A percentile compares a stretch with the other conserved stretches of the same genome.
Evolutionary conservation across 441 rosid species (phyloP).

Genomic region (Pelargonium australe): DNA sequence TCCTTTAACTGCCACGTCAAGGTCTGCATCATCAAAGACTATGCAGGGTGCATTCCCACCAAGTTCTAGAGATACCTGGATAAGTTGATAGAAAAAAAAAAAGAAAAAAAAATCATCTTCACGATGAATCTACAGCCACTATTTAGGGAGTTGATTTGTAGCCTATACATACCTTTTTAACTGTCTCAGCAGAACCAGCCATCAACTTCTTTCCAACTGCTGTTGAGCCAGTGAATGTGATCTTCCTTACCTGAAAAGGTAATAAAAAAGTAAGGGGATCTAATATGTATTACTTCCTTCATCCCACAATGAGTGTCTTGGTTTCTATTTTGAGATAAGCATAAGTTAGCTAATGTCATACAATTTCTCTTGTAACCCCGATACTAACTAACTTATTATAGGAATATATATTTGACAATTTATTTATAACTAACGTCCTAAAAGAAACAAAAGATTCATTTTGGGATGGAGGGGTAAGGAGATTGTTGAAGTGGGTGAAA

Average conservation of each 20-base stretch:
- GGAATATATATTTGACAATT: too few relatives aligned
- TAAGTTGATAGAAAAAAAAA: conserved; percentile 11
- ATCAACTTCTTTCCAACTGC: conserved; percentile 96
- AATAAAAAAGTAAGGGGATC: neutral
- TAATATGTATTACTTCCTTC: too few relatives aligned
- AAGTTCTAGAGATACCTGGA: conserved; percentile 86
- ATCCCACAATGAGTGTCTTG: too few relatives aligned
- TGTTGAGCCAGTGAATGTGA: conserved; percentile 95
- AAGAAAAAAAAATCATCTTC: conserved; percentile 21
- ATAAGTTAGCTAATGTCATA: too few relatives aligned
- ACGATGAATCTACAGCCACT: conserved; percentile 1
- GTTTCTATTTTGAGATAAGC: too few relatives aligned
- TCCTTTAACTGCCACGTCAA: conserved; percentile 95
- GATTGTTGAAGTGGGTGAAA: too few relatives aligned
- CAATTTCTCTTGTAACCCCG: too few relatives aligned
- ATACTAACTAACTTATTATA: too few relatives aligned
- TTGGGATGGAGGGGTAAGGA: too few relatives aligned
- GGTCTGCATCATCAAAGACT: conserved; percentile 90
- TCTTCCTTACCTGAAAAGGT: conserved; percentile 72
- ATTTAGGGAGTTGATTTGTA: conserved; percentile 10
- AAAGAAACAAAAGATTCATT: too few relatives aligned
- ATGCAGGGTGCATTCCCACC: conserved; percentile 99
- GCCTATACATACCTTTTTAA: conserved; percentile 61
- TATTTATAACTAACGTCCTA: too few relatives aligned
- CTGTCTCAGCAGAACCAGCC: conserved; percentile 93